Percentiles rank a stretch among this genome's conserved stretches.
Evolutionary conservation across 2,329 filamentous ascomycete species (phyloP).

Genomic region (Magnaporthiopsis incrustans): DNA sequence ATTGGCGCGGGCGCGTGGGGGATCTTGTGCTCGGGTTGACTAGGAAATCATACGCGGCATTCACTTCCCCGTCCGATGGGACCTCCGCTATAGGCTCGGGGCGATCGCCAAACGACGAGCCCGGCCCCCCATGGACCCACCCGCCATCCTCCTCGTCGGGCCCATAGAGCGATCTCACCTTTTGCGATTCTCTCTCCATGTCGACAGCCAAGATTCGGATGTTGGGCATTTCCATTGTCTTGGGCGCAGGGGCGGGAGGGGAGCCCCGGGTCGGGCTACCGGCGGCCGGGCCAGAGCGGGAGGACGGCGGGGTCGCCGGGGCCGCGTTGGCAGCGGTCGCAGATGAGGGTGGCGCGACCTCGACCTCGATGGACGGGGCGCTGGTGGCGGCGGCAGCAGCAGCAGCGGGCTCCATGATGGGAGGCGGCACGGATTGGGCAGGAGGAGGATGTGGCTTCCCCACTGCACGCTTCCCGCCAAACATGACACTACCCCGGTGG

Average conservation of each 20-base stretch:
- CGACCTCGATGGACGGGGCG: slow-evolving; percentile 6
- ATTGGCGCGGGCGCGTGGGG: slow-evolving; percentile 11
- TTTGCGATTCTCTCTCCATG: slow-evolving; percentile 55
- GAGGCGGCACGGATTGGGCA: slow-evolving; percentile 1
- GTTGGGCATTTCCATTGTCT: slow-evolving; percentile 29
- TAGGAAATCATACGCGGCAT: slow-evolving; percentile 52
- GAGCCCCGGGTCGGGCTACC: background rate
- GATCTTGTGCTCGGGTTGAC: slow-evolving; percentile 19
- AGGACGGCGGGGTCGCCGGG: slow-evolving; percentile 16
- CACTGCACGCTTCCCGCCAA: slow-evolving; percentile 36
- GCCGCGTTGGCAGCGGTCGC: slow-evolving; percentile 6
- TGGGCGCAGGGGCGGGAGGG: slow-evolving; percentile 6
- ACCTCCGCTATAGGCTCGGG: slow-evolving; percentile 41
- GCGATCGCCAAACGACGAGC: slow-evolving; percentile 37
- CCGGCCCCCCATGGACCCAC: slow-evolving; percentile 43
- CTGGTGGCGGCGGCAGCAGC: background rate
- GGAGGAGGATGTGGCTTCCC: slow-evolving; percentile 12
- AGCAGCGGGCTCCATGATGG: background rate
- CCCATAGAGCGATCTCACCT: slow-evolving; percentile 60
- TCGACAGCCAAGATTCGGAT: slow-evolving; percentile 47
- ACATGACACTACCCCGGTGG: slow-evolving; percentile 56
- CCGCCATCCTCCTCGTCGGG: slow-evolving; percentile 44
- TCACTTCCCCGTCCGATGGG: slow-evolving; percentile 43
- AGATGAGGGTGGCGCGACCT: slow-evolving; percentile 10
- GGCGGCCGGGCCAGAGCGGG: slow-evolving; percentile 2